These are phyloP conservation scores for Citrullus mucosospermus DNA, from an alignment of 306 rosid genomes.

Conservation along the genomic window DNA sequence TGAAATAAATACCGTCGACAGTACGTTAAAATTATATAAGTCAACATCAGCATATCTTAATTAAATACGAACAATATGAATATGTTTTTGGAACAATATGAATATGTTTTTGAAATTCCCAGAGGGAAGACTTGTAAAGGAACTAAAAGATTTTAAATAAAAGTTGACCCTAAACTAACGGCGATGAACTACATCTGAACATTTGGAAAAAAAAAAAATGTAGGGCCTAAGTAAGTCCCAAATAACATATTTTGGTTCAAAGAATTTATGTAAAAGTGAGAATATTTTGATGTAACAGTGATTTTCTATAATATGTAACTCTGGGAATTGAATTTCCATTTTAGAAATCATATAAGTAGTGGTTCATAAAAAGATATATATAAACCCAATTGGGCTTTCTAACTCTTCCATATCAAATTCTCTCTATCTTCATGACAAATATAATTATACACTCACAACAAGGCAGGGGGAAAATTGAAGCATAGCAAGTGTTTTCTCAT, in stretches of 20 bases:
- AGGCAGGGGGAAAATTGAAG: constrained; percentile 1
- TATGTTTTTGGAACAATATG: too few relatives aligned
- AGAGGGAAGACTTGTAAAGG: too few relatives aligned
- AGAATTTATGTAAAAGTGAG: not conserved
- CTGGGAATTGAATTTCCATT: not conserved
- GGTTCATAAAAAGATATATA: not conserved
- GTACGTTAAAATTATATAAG: too few relatives aligned
- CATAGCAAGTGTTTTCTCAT: constrained; percentile 1
- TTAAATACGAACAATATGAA: too few relatives aligned
- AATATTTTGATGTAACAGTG: not conserved
- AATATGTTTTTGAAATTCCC: too few relatives aligned
- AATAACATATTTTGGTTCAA: not conserved
- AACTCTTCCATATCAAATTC: not conserved
- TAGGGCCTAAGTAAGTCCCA: not conserved
- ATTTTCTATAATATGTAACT: not conserved
- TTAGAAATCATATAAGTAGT: not conserved
- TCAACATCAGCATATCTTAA: too few relatives aligned
- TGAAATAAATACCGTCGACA: too few relatives aligned
- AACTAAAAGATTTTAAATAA: too few relatives aligned
- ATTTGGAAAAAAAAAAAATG: too few relatives aligned
- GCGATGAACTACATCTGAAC: too few relatives aligned
- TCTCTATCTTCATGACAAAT: not conserved
- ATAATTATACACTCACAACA: not conserved
- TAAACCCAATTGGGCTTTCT: not conserved
- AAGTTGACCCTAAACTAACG: too few relatives aligned